phyloP scores from a whole-genome alignment of 1,284 basidiomycete genomes.

The Microbotryum lychnidis-dioicae region DNA sequence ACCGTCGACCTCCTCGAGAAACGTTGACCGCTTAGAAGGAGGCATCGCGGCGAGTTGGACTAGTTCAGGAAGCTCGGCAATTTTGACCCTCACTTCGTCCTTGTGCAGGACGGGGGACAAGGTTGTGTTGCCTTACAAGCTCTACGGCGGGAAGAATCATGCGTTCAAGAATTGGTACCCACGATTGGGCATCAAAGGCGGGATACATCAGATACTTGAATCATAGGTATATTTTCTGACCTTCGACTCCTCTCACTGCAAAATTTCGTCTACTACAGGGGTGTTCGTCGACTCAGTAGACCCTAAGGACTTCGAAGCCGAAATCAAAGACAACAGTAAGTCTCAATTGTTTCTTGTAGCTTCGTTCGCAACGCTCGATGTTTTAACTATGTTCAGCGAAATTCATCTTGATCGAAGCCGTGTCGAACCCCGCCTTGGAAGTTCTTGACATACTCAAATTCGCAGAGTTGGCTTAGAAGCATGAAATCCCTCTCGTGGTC shows the following conservation, averaged over 20 bases:
- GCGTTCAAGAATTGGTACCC: conserved; percentile 33
- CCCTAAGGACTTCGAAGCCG: conserved; percentile 36
- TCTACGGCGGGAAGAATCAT: conserved; percentile 30
- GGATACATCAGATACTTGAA: conserved; percentile 18
- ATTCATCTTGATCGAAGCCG: conserved; percentile 40
- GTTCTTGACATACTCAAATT: conserved; percentile 38
- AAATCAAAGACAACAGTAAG: conserved; percentile 20
- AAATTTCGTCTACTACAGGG: too few species aligned
- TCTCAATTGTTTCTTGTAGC: background rate
- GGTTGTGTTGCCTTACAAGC: conserved; percentile 35
- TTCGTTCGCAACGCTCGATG: conserved; percentile 34
- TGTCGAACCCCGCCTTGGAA: conserved; percentile 38
- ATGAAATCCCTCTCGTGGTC: conserved; percentile 39
- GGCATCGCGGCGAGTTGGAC: conserved; percentile 39
- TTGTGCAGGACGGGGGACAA: conserved; percentile 38
- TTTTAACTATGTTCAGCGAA: conserved; percentile 6
- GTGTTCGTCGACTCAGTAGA: conserved; percentile 33
- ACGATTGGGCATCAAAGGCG: conserved; percentile 38
- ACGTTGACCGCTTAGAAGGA: conserved; percentile 40
- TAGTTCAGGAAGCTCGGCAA: conserved; percentile 39
- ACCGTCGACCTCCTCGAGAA: conserved; percentile 40
- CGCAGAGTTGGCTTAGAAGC: conserved; percentile 38
- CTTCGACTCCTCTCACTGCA: too few species aligned
- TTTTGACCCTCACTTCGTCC: conserved; percentile 37
- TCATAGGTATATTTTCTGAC: too few species aligned